Percentiles rank a stretch among this genome's conserved stretches.
phyloP scores from a whole-genome alignment of 106 monocot species.

The Chionographis japonica region DNA sequence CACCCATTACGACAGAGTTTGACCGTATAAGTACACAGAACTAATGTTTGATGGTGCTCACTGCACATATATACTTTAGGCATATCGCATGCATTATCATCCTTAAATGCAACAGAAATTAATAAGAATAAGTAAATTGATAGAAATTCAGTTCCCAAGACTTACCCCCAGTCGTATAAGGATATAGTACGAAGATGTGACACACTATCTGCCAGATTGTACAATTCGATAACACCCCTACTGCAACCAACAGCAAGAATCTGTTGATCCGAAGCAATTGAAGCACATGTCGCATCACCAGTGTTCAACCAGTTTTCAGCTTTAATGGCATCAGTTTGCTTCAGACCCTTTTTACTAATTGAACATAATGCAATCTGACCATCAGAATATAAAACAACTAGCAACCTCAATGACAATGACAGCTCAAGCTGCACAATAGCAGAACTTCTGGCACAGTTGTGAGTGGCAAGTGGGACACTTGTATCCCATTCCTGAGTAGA shows the following conservation, averaged over 20 bases:
- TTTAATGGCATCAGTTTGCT: slow-evolving; percentile 52
- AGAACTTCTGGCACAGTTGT: slow-evolving; percentile 28
- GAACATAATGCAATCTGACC: slow-evolving; percentile 78
- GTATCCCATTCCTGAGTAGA: slow-evolving; percentile 14
- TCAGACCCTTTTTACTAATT: slow-evolving; percentile 80
- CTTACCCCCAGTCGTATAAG: slow-evolving; percentile 98
- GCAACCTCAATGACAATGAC: slow-evolving; percentile 59
- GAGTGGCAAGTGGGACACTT: slow-evolving; percentile 4
- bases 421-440: slow-evolving; percentile 74
- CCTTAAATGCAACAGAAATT: background rate
- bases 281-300: slow-evolving; percentile 73
- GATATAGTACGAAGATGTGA: slow-evolving; percentile 77
- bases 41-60: no score
- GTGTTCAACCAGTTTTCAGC: slow-evolving; percentile 67
- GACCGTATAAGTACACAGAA: no score
- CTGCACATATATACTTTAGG: no score
- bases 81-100: background rate
- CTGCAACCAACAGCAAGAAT: slow-evolving; percentile 90
- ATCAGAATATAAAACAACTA: slow-evolving; percentile 71
- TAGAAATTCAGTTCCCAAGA: background rate
- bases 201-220: slow-evolving; percentile 61
- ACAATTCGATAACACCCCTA: slow-evolving; percentile 89
- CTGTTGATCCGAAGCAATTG: slow-evolving; percentile 84
- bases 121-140: background rate
- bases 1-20: no score